These are phyloP conservation scores for Hyaloperonospora arabidopsidis DNA, from an alignment of 352 stramenopile species.

Conservation along the genomic window DNA sequence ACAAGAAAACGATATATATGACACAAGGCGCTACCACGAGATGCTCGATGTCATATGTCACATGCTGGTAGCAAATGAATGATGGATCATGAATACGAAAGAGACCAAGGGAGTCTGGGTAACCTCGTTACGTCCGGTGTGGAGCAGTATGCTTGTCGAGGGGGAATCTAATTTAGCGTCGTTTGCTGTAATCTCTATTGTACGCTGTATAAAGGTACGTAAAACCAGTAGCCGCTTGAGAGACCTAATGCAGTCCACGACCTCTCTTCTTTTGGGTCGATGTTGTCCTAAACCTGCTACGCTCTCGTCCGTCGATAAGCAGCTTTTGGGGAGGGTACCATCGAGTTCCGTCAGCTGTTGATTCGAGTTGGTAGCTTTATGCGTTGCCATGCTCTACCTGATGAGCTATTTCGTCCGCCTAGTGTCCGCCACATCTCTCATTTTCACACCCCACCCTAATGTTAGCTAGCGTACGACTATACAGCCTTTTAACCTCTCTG, in stretches of 20 bases:
- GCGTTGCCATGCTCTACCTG: slow-evolving; percentile 16
- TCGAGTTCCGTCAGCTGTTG: neutral
- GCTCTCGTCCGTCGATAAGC: no score
- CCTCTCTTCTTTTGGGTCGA: neutral
- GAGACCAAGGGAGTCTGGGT: no score
- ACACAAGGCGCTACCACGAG: slow-evolving; percentile 16
- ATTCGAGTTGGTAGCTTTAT: slow-evolving; percentile 19
- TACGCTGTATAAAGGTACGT: no score
- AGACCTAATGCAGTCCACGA: no score
- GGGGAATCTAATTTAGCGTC: no score
- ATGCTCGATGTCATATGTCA: slow-evolving; percentile 19
- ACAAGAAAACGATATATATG: slow-evolving; percentile 13
- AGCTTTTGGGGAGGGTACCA: neutral
- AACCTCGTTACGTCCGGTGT: no score
- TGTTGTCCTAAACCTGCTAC: slow-evolving; percentile 1
- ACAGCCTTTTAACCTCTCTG: slow-evolving; percentile 98
- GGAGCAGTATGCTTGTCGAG: no score
- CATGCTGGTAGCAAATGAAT: slow-evolving; percentile 8
- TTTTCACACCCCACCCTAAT: no score
- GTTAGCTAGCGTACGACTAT: slow-evolving; percentile 89
- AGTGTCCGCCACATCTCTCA: slow-evolving; percentile 1
- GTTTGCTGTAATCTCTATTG: no score
- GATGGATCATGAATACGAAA: no score
- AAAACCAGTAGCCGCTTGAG: no score
- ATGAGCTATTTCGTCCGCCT: slow-evolving; percentile 13